Conservation (phyloP, 192 early-diverging fungal species). For the Phycomyces nitens region DNA sequence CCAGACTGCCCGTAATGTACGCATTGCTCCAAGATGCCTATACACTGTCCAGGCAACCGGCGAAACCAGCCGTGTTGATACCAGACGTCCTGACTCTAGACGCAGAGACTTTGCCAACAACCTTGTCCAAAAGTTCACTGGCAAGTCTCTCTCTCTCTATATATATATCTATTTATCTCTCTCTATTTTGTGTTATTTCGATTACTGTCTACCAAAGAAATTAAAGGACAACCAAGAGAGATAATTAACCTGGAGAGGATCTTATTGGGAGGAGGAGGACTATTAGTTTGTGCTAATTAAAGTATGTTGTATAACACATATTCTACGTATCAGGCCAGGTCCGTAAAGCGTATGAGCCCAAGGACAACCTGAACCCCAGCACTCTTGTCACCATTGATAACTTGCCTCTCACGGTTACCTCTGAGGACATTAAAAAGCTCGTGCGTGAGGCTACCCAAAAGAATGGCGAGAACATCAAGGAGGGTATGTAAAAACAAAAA, state of each 20-base stretch:
- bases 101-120: background rate
- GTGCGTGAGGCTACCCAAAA: slow-evolving; percentile 26
- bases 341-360: background rate
- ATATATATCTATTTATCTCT: too few relatives aligned
- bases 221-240: too few relatives aligned
- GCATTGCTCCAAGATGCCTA: too few relatives aligned
- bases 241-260: too few relatives aligned
- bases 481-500: slow-evolving; percentile 14
- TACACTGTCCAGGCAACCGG: too few relatives aligned
- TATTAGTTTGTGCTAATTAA: too few relatives aligned
- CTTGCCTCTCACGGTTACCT: slow-evolving; percentile 26
- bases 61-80: background rate
- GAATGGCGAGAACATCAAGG: slow-evolving; percentile 24
- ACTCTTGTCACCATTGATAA: slow-evolving; percentile 20
- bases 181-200: too few relatives aligned
- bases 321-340: background rate
- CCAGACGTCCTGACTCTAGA: background rate
- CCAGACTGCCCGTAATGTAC: background rate
- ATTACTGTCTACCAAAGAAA: too few relatives aligned
- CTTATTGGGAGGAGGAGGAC: too few relatives aligned
- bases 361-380: background rate
- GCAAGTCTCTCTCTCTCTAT: background rate
- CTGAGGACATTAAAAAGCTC: slow-evolving; percentile 28
- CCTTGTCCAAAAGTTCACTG: background rate
- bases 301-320: background rate